Conservation (phyloP, 208 protist species). For the Crithidia expoeki region DNA sequence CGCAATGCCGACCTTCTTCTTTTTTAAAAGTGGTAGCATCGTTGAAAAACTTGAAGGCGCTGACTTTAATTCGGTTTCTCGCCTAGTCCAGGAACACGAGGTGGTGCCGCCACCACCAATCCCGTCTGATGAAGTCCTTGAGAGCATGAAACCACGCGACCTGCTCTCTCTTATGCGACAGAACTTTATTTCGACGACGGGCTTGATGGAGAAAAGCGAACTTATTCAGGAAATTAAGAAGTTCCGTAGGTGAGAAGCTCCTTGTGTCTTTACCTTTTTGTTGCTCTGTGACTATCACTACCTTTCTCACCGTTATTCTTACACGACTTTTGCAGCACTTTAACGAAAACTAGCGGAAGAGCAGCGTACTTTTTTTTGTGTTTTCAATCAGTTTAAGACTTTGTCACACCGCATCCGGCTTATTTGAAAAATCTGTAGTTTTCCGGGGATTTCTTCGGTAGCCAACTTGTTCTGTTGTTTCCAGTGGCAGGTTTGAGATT, state of each 20-base stretch:
- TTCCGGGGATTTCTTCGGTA: no score
- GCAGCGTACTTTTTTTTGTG: no score
- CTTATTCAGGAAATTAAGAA: constrained; percentile 61
- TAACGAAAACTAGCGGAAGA: no score
- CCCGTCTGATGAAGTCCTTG: constrained; percentile 56
- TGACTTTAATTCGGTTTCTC: constrained; percentile 48
- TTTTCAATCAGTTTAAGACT: no score
- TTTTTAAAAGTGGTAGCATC: constrained; percentile 62
- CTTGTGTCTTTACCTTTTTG: no score
- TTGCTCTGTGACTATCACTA: no score
- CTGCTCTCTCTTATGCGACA: constrained; percentile 57
- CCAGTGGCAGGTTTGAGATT: no score
- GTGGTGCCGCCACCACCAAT: constrained; percentile 52
- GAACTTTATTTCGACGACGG: constrained; percentile 48
- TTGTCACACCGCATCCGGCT: no score
- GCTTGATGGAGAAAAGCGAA: constrained; percentile 63
- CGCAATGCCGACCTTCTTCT: constrained; percentile 72
- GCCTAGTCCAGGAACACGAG: constrained; percentile 51
- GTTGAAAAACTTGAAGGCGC: constrained; percentile 69
- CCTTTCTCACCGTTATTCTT: no score
- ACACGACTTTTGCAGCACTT: no score
- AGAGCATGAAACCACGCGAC: constrained; percentile 51
- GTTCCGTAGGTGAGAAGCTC: constrained; percentile 29
- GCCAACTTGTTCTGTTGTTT: no score
- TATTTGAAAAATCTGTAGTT: no score